These are phyloP conservation scores for Ophiocordyceps polyrhachis-furcata DNA, from an alignment of 2,329 filamentous ascomycete species.

Conservation along the genomic window DNA sequence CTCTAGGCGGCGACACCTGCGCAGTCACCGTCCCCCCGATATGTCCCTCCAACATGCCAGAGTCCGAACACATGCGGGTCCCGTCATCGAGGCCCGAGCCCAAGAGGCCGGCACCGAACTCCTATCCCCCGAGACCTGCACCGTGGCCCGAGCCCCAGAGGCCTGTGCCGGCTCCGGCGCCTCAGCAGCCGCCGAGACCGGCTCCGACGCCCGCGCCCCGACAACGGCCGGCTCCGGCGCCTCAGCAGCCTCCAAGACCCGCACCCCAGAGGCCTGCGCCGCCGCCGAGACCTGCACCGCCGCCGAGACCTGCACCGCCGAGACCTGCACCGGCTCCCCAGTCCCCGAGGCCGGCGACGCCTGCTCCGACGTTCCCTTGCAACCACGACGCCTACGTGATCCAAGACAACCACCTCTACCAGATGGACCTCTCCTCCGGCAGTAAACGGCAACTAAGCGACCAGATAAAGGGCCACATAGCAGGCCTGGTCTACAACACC, in stretches of 20 bases:
- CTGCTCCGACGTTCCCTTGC: not conserved
- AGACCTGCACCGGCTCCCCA: not conserved
- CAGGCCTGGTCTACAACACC: slow-evolving; percentile 1
- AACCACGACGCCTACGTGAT: slow-evolving; percentile 1
- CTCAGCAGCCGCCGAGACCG: too few species aligned
- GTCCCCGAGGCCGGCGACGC: too few species aligned
- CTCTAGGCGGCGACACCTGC: not conserved
- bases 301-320: not conserved
- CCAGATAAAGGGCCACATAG: not conserved
- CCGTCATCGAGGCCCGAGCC: too few species aligned
- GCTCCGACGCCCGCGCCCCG: too few species aligned
- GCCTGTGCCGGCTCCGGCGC: too few species aligned
- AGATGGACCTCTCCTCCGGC: slow-evolving; percentile 1
- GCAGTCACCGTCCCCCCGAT: not conserved
- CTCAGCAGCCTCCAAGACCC: not conserved
- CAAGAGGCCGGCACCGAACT: too few species aligned
- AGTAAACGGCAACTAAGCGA: not conserved
- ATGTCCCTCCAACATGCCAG: not conserved
- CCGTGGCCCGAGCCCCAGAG: too few species aligned
- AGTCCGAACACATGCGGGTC: too few species aligned
- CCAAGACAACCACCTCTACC: not conserved
- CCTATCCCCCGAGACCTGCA: too few species aligned
- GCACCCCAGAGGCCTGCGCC: not conserved
- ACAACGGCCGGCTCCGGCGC: not conserved
- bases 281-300: not conserved